phyloP scores from a whole-genome alignment of 306 rosid genomes.

The Ammopiptanthus mongolicus region DNA sequence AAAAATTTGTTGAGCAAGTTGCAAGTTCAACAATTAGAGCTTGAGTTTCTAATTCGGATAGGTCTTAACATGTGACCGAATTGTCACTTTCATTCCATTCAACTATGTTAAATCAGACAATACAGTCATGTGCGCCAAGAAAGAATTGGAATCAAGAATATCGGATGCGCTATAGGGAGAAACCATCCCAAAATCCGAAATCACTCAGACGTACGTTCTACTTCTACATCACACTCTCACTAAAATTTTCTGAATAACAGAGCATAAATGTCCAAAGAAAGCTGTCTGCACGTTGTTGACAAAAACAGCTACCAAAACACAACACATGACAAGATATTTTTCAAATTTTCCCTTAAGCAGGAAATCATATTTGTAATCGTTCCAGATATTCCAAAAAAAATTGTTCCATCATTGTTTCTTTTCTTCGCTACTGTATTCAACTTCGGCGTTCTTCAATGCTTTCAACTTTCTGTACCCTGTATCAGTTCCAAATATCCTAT shows the following conservation, averaged over 20 bases:
- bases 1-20: no score
- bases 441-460: constrained; percentile 37
- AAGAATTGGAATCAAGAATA: neutral
- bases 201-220: no score
- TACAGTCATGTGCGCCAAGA: neutral
- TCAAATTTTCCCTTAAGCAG: constrained; percentile 2
- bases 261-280: constrained; percentile 4
- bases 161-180: neutral
- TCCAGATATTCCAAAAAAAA: neutral
- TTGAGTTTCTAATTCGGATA: neutral
- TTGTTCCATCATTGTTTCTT: constrained; percentile 14
- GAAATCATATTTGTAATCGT: constrained; percentile 8
- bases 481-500: constrained; percentile 77
- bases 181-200: neutral
- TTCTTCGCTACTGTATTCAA: constrained; percentile 35
- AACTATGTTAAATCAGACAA: neutral
- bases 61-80: neutral
- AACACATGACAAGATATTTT: constrained; percentile 23
- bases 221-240: neutral
- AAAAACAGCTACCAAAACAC: constrained; percentile 16
- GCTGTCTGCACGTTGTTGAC: constrained; percentile 29
- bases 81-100: neutral
- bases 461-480: constrained; percentile 67
- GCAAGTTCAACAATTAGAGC: no score
- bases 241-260: constrained; percentile 23